Evolutionary conservation across 495 filamentous ascomycete genomes (phyloP).

Genomic region (Rhypophila decipiens): DNA sequence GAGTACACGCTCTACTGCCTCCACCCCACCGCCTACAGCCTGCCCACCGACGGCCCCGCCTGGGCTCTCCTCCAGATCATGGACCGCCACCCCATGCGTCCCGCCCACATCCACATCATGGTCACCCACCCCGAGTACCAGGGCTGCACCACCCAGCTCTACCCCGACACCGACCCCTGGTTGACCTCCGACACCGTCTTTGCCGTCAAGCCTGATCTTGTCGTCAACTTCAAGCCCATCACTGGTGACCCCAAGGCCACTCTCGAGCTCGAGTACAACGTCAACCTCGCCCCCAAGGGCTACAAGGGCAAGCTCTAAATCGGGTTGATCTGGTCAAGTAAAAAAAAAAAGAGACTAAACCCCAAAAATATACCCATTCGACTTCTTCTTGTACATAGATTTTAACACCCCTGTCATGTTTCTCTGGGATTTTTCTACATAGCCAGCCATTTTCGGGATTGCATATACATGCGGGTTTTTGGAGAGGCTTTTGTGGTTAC

Average conservation of each 20-base stretch:
- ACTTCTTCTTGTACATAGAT: too few species aligned
- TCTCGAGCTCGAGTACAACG: constrained; percentile 64
- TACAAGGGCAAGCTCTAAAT: constrained; percentile 40
- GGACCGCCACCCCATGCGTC: constrained; percentile 77
- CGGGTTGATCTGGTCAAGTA: constrained; percentile 1
- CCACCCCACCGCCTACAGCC: constrained; percentile 71
- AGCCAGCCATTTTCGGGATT: too few species aligned
- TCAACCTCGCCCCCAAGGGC: constrained; percentile 47
- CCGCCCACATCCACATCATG: constrained; percentile 82
- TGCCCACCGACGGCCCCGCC: constrained; percentile 69
- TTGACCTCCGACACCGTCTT: constrained; percentile 69
- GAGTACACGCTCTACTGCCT: constrained; percentile 77
- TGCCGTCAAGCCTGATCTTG: constrained; percentile 70
- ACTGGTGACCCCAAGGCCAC: constrained; percentile 57
- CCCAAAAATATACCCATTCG: too few species aligned
- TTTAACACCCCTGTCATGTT: too few species aligned
- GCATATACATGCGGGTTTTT: too few species aligned
- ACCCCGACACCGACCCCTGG: constrained; percentile 64
- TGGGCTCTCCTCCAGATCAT: constrained; percentile 62
- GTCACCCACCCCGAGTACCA: constrained; percentile 50
- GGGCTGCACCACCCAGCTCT: constrained; percentile 71
- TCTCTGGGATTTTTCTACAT: too few species aligned
- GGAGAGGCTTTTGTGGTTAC: too few species aligned
- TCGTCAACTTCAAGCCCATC: constrained; percentile 64
- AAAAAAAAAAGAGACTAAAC: too few species aligned